Percentiles rank a stretch among this genome's conserved stretches.
Evolutionary conservation across 371 early-diverging fungal species (phyloP).

Genomic region (Haplosporangium sp.): DNA sequence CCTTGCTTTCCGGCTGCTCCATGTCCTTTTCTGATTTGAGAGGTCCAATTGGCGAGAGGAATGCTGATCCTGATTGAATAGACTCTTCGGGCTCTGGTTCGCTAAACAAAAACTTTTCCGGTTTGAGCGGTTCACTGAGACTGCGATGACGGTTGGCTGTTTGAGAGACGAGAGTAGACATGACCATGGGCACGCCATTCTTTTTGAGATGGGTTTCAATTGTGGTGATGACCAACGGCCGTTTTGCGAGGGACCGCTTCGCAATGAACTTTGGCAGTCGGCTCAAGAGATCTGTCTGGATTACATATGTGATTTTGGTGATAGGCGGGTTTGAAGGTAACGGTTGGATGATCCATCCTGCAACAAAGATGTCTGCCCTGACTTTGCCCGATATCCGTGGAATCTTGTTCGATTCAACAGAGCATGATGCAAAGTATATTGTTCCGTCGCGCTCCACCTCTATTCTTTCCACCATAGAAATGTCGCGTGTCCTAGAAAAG

Average conservation of each 20-base stretch:
- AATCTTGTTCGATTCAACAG: conserved; percentile 69
- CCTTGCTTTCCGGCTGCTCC: conserved; percentile 32
- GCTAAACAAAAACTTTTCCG: conserved; percentile 39
- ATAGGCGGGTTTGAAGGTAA: conserved; percentile 64
- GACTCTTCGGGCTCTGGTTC: conserved; percentile 26
- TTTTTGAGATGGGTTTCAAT: conserved; percentile 70
- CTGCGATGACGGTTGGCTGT: conserved; percentile 47
- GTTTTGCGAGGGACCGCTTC: conserved; percentile 70
- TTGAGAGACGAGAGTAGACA: conserved; percentile 37
- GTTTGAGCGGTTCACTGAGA: conserved; percentile 44
- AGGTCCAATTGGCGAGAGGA: conserved; percentile 45
- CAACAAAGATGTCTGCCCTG: conserved; percentile 67
- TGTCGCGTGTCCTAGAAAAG: conserved; percentile 63
- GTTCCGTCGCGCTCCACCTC: conserved; percentile 69
- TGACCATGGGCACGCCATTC: conserved; percentile 62
- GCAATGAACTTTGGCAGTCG: conserved; percentile 73
- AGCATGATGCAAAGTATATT: conserved; percentile 73
- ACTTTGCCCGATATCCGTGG: conserved; percentile 67
- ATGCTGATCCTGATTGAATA: conserved; percentile 42
- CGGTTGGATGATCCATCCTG: conserved; percentile 74
- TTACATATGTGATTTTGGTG: conserved; percentile 70
- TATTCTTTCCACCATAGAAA: conserved; percentile 71
- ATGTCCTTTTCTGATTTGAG: conserved; percentile 12
- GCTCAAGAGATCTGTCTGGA: conserved; percentile 62
- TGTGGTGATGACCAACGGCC: conserved; percentile 70